phyloP scores from a whole-genome alignment of 2,329 filamentous ascomycete species.

The Lachnellula occidentalis region DNA sequence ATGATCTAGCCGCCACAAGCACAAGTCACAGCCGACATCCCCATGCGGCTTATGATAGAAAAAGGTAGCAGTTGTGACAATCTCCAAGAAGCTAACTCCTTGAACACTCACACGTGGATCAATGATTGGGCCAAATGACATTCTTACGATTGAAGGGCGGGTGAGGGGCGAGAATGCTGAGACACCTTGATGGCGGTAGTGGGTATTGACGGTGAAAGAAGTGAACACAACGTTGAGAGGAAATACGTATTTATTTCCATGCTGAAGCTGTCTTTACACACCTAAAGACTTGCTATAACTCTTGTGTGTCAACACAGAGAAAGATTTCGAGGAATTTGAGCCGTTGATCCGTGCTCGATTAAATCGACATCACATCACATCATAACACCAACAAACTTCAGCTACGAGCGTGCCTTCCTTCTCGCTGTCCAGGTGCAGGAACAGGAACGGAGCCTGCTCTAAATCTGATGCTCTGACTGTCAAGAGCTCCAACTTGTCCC shows the following conservation, averaged over 20 bases:
- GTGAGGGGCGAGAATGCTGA: not conserved
- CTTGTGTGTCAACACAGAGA: not conserved
- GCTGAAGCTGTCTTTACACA: not conserved
- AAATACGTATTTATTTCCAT: not conserved
- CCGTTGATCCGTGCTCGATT: too few relatives aligned
- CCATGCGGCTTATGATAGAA: not conserved
- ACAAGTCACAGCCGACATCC: not conserved
- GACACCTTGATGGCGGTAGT: conserved; percentile 10
- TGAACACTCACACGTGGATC: conserved; percentile 9
- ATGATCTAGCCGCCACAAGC: not conserved
- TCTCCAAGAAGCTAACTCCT: not conserved
- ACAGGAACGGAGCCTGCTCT: not conserved
- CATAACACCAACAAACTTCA: too few relatives aligned
- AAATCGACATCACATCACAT: too few relatives aligned
- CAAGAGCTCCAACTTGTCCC: not conserved
- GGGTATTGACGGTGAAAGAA: not conserved
- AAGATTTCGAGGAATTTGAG: not conserved
- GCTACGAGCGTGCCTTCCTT: too few relatives aligned
- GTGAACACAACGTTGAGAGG: not conserved
- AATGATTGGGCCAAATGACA: conserved; percentile 11
- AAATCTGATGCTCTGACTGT: not conserved
- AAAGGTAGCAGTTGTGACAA: not conserved
- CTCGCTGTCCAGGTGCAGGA: too few relatives aligned
- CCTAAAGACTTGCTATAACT: not conserved
- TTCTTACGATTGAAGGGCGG: not conserved